Conservation (phyloP, 2,329 filamentous ascomycete species). For the Ophiostoma ips region DNA sequence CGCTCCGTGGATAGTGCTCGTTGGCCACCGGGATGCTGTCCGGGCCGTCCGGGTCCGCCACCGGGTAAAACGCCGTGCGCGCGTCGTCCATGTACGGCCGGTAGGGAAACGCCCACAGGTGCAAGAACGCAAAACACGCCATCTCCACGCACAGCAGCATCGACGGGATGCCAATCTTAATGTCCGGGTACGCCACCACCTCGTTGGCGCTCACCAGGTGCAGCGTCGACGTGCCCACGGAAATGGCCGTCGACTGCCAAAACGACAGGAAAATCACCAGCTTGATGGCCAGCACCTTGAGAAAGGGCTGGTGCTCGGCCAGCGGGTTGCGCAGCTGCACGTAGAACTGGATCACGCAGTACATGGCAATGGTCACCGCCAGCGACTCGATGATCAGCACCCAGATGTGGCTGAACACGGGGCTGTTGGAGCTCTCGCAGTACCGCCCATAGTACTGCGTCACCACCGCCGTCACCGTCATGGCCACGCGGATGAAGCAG, state of each 20-base stretch:
- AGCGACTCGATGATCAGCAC: constrained; percentile 53
- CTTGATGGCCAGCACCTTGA: constrained; percentile 80
- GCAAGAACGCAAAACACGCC: constrained; percentile 63
- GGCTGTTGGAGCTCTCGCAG: constrained; percentile 65
- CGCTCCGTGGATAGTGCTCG: constrained; percentile 37
- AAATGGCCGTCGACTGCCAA: constrained; percentile 55
- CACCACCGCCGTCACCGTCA: constrained; percentile 65
- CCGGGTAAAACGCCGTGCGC: constrained; percentile 33
- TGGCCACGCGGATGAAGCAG: constrained; percentile 64
- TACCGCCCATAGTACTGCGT: constrained; percentile 57
- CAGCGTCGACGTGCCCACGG: constrained; percentile 40
- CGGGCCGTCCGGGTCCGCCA: constrained; percentile 27
- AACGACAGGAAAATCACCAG: constrained; percentile 84
- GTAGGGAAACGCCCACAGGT: constrained; percentile 74
- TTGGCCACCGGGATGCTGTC: constrained; percentile 29
- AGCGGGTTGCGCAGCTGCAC: constrained; percentile 58
- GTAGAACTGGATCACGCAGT: constrained; percentile 79
- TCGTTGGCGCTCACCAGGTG: constrained; percentile 47
- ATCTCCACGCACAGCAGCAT: constrained; percentile 73
- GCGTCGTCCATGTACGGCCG: constrained; percentile 44
- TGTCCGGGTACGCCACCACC: constrained; percentile 55
- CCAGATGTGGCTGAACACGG: constrained; percentile 76
- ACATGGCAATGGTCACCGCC: constrained; percentile 75
- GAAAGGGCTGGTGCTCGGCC: constrained; percentile 53
- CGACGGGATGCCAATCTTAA: constrained; percentile 68